Conservation (phyloP, 306 rosid species). For the Begonia peltatifolia region DNA sequence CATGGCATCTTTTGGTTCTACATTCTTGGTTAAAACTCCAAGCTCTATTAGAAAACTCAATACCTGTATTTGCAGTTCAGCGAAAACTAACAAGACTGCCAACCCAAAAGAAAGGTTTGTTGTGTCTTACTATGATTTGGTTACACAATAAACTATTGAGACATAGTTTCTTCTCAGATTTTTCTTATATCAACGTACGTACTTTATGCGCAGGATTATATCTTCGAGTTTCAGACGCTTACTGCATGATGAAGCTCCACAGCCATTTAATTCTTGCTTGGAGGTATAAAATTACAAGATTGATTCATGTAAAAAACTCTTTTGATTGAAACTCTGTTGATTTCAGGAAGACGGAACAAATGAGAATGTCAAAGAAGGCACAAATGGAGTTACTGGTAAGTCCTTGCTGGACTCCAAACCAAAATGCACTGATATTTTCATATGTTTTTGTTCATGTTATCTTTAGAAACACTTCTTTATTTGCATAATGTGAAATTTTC, state of each 20-base stretch:
- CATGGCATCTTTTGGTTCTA: conserved; percentile 34
- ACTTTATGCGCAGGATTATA: conserved; percentile 27
- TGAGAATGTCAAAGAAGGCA: conserved; percentile 13
- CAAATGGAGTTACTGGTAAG: conserved; percentile 12
- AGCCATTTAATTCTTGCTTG: conserved; percentile 19
- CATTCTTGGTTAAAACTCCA: conserved; percentile 40
- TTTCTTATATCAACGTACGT: too few relatives aligned
- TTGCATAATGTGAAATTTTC: too few relatives aligned
- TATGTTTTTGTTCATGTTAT: not conserved
- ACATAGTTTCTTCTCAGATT: too few relatives aligned
- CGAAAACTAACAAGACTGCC: conserved; percentile 27
- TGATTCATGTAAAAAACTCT: not conserved
- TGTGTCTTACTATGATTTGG: too few relatives aligned
- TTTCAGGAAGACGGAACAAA: conserved; percentile 12
- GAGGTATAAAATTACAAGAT: conserved; percentile 28
- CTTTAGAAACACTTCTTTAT: too few relatives aligned
- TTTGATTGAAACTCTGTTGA: not conserved
- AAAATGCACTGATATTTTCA: conserved; percentile 23
- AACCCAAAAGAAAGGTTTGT: conserved; percentile 46
- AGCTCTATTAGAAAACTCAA: conserved; percentile 14
- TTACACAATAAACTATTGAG: too few relatives aligned
- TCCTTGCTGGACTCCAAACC: too few relatives aligned
- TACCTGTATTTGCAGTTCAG: conserved; percentile 28
- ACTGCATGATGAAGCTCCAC: conserved; percentile 23
- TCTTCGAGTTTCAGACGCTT: conserved; percentile 34